Percentiles rank a stretch among this genome's conserved stretches.
Conservation (phyloP, 2,329 filamentous ascomycete genomes). For the Chaetomium strumarium region DNA sequence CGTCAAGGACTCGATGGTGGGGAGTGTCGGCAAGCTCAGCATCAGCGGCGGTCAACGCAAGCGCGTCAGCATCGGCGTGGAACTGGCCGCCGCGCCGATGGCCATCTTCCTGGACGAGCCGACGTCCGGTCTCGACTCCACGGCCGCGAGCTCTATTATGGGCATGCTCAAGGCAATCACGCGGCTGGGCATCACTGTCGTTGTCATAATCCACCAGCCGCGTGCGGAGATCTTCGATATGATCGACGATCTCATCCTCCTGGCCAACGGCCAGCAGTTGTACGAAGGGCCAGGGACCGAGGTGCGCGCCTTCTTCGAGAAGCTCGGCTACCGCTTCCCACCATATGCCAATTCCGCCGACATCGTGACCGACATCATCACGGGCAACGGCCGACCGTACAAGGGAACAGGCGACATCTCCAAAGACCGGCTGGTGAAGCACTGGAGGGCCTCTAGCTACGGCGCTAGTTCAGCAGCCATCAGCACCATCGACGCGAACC, state of each 20-base stretch:
- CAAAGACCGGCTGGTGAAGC: too few species aligned
- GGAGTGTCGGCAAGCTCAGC: background rate
- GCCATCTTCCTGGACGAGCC: conserved; percentile 50
- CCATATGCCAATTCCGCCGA: conserved; percentile 45
- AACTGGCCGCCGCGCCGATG: conserved; percentile 52
- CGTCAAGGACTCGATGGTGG: background rate
- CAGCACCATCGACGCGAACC: too few species aligned
- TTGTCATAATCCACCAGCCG: conserved; percentile 56
- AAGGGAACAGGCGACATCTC: too few species aligned
- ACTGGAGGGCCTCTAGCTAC: too few species aligned
- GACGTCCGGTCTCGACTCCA: conserved; percentile 49
- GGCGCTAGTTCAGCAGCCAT: too few species aligned
- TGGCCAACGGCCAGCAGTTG: conserved; percentile 49
- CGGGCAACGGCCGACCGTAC: conserved; percentile 41
- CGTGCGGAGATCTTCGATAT: conserved; percentile 52
- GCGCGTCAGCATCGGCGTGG: conserved; percentile 54
- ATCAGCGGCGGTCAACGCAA: conserved; percentile 23
- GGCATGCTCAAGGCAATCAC: conserved; percentile 48
- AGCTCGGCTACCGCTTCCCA: too few species aligned
- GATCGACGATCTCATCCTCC: conserved; percentile 50
- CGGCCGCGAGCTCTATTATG: conserved; percentile 51
- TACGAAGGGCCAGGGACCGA: conserved; percentile 45
- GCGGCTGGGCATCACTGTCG: conserved; percentile 49
- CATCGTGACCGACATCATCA: conserved; percentile 56
- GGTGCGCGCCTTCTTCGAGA: conserved; percentile 45